A percentile compares a stretch with the other conserved stretches of the same genome.
Evolutionary conservation across 768 basidiomycete genomes (phyloP).

Genomic region (Nidularia pulvinata): DNA sequence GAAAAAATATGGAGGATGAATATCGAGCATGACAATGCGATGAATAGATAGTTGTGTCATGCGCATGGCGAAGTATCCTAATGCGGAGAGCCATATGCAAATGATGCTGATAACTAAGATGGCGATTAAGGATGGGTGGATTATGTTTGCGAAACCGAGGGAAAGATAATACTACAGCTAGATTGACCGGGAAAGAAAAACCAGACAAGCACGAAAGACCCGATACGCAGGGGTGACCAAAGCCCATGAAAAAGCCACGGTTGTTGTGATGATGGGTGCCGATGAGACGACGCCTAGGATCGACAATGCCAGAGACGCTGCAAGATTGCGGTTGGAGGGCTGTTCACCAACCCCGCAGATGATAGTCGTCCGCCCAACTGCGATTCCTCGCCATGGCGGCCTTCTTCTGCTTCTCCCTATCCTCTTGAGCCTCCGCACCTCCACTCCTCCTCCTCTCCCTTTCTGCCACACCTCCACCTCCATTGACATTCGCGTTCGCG

Average conservation of each 20-base stretch:
- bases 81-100: background rate
- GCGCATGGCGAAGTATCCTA: background rate
- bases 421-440: conserved; percentile 17
- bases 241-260: too few relatives aligned
- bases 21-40: background rate
- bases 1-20: background rate
- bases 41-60: background rate
- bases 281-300: background rate
- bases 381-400: conserved; percentile 57
- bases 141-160: too few relatives aligned
- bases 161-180: too few relatives aligned
- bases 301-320: background rate
- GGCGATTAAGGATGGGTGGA: background rate
- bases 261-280: too few relatives aligned
- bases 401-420: conserved; percentile 37
- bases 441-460: conserved; percentile 12
- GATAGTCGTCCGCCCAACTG: conserved; percentile 72
- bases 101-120: background rate
- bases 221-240: too few relatives aligned
- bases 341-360: conserved; percentile 61
- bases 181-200: too few relatives aligned
- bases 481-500: conserved; percentile 5
- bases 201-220: too few relatives aligned
- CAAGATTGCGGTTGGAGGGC: background rate
- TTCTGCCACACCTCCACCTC: background rate